Percentiles rank a stretch among this genome's conserved stretches.
phyloP scores from a whole-genome alignment of 495 filamentous ascomycete genomes.

The Amorphotheca resinae region DNA sequence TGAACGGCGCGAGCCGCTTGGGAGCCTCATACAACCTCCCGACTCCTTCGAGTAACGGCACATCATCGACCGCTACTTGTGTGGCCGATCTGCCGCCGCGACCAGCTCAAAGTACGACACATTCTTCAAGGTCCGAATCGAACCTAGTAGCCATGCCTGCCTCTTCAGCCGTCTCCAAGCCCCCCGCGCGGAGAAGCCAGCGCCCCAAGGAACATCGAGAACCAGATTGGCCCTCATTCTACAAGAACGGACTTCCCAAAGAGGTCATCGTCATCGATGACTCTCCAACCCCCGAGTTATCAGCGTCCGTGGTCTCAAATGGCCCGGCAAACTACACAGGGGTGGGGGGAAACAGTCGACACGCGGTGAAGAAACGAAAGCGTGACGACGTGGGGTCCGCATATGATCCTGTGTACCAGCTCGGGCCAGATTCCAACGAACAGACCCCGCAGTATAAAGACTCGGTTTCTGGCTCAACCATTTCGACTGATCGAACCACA shows the following conservation, averaged over 20 bases:
- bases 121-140: constrained; percentile 11
- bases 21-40: constrained; percentile 19
- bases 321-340: constrained; percentile 5
- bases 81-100: constrained; percentile 16
- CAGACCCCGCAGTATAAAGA: constrained; percentile 52
- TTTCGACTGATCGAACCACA: constrained; percentile 78
- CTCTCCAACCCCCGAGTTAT: constrained; percentile 32
- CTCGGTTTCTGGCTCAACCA: constrained; percentile 54
- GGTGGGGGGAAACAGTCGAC: constrained; percentile 18
- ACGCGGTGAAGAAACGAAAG: constrained; percentile 34
- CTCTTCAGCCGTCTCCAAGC: constrained; percentile 19
- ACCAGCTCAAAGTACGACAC: constrained; percentile 8
- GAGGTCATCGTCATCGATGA: constrained; percentile 96
- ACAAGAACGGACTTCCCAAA: constrained; percentile 83
- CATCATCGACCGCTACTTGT: constrained; percentile 10
- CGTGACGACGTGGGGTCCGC: constrained; percentile 29
- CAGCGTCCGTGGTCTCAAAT: constrained; percentile 15
- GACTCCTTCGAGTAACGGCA: constrained; percentile 18
- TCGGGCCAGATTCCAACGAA: constrained; percentile 54
- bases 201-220: constrained; percentile 31
- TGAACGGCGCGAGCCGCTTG: constrained; percentile 19
- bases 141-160: constrained; percentile 26
- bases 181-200: constrained; percentile 35
- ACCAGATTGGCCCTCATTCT: constrained; percentile 82
- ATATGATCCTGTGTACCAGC: constrained; percentile 53